Evolutionary conservation across 441 rosid genomes (phyloP), one percentile per base, ranked within the genome.

Genomic region (Euphorbia celastroides): DNA sequence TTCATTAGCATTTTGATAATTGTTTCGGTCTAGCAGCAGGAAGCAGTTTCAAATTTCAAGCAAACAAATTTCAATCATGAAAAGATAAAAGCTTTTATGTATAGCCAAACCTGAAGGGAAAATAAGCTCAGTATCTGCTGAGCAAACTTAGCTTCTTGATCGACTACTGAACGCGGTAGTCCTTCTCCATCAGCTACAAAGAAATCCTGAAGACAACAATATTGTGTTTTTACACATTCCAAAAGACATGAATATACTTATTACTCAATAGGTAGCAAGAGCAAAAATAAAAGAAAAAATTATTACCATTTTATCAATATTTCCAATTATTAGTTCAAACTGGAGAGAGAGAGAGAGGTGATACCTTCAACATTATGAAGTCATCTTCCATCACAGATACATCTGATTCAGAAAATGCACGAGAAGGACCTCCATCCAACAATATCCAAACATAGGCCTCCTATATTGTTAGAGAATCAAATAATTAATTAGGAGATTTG

Each of bases 371-470:
- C 32, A 70, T 76, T 66, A 69, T 69, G 34, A 95, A 82, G 80
- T 95, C 99, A 59, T 87, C 99, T 82, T 92, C 96, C 85, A 95
- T 78, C 81, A 90, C 62, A 36, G 68, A 55, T 68, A 88, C 67
- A 81, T 92, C 98, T 62, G 93, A 81, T 78, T 92, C 88, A 44
- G 96, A 85, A 75, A 86, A 95, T 58, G 98, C 95, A 61, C 96
- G 93, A 56, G 92, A 85, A 65, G 98, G 95, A 57, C 99, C 98
- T 78, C 99, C 99, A 77, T 95, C 92, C 76, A 95, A 86, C 81
- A 92, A 74, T 65, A 92, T 84, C 89, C 98, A 84, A 66, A 83
- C 80, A 75, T 72, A 92, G 64, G 88, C 96, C 71, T 88, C 96
- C 97, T 90, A 70, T 4, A 72, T n/a, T n/a, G n/a, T n/a, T n/a